Evolutionary conservation across 768 basidiomycete species (phyloP).

Genomic region (Kwoniella heveanensis): DNA sequence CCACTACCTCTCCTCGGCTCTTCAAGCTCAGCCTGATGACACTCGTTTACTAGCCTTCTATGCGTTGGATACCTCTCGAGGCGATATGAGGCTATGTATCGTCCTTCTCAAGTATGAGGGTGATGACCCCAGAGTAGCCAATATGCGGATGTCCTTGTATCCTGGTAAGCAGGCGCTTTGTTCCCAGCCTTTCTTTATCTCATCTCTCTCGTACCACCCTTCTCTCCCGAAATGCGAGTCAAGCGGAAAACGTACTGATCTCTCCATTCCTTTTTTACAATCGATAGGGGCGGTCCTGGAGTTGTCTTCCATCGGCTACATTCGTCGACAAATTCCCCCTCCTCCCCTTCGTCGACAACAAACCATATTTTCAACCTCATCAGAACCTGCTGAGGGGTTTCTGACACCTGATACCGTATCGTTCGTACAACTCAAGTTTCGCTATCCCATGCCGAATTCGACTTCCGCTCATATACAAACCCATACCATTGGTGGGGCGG

Average conservation of each 20-base stretch:
- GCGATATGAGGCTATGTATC: background rate
- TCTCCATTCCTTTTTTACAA: no score
- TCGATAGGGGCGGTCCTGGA: no score
- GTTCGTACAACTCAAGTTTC: background rate
- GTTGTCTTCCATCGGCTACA: no score
- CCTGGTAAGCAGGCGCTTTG: constrained; percentile 3
- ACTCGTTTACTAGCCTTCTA: background rate
- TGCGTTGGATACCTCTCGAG: background rate
- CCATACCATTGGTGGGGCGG: background rate
- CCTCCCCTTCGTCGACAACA: no score
- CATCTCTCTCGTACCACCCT: no score
- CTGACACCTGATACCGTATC: background rate
- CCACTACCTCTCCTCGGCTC: constrained; percentile 3
- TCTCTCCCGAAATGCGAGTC: no score
- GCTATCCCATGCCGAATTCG: background rate
- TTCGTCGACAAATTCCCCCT: no score
- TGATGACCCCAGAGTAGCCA: background rate
- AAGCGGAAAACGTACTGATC: no score
- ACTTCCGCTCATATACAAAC: background rate
- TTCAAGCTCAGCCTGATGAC: background rate
- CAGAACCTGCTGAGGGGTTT: no score
- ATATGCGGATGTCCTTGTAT: constrained; percentile 3
- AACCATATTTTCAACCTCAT: no score
- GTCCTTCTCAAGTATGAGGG: background rate
- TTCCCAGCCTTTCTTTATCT: background rate